These are phyloP conservation scores for Penicillium manginii DNA, from an alignment of 495 filamentous ascomycete species.

Conservation along the genomic window DNA sequence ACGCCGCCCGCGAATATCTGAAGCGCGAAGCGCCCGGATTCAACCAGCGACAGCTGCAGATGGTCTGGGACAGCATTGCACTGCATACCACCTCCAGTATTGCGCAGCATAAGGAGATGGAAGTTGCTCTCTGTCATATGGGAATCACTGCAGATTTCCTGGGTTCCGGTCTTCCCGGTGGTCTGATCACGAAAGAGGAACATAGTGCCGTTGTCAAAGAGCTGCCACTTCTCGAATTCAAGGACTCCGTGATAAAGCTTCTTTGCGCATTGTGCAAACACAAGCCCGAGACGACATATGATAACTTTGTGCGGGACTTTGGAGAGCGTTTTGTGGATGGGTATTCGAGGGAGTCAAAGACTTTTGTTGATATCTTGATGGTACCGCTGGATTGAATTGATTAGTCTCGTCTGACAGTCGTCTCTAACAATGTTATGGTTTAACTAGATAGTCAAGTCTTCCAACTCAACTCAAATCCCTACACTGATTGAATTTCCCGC, in stretches of 20 bases:
- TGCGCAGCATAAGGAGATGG: constrained; percentile 46
- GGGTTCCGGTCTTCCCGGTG: constrained; percentile 34
- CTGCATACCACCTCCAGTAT: constrained; percentile 50
- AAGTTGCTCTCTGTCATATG: constrained; percentile 40
- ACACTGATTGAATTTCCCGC: neutral
- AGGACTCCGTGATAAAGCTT: constrained; percentile 35
- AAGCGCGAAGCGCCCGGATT: constrained; percentile 29
- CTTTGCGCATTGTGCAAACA: constrained; percentile 46
- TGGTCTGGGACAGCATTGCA: constrained; percentile 60
- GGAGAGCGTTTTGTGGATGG: constrained; percentile 28
- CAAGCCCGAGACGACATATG: constrained; percentile 55
- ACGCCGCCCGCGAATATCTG: constrained; percentile 50
- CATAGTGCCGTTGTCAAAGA: constrained; percentile 35
- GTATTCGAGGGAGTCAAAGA: neutral
- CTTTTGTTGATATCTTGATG: neutral
- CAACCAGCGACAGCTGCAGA: constrained; percentile 42
- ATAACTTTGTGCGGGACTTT: constrained; percentile 46
- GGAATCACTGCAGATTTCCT: constrained; percentile 53
- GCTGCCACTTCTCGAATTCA: constrained; percentile 44
- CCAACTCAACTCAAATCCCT: neutral
- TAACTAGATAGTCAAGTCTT: neutral
- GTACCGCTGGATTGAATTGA: neutral
- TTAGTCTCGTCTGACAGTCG: neutral
- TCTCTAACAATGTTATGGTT: neutral
- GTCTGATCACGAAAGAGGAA: constrained; percentile 36